Conservation (phyloP, 306 rosid genomes). For the Hippophae gyantsensis region DNA sequence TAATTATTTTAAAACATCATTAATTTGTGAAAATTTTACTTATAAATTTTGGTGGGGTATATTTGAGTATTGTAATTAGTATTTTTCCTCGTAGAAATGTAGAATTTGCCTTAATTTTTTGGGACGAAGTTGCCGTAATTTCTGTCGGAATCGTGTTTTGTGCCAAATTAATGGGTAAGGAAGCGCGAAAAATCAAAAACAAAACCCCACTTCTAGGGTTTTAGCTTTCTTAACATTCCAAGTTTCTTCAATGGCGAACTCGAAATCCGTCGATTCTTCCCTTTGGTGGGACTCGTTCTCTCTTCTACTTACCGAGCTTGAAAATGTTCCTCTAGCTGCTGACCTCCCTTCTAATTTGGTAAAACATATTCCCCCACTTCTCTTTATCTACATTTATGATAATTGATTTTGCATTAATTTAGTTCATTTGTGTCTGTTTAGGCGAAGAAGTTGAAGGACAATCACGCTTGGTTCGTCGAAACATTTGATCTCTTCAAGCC, state of each 20-base stretch:
- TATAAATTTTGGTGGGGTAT: too few species aligned
- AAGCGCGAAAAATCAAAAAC: constrained; percentile 48
- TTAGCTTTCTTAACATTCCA: background rate
- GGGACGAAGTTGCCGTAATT: too few species aligned
- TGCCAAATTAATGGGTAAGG: background rate
- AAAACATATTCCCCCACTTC: background rate
- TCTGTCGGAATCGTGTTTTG: background rate
- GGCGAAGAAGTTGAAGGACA: constrained; percentile 66
- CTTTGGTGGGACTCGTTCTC: constrained; percentile 94
- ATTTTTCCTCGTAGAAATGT: too few species aligned
- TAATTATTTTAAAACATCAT: too few species aligned
- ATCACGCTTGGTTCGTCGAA: constrained; percentile 64
- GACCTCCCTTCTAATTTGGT: constrained; percentile 65
- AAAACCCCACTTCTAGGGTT: constrained; percentile 2
- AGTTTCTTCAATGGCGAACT: constrained; percentile 42
- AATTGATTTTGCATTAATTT: background rate
- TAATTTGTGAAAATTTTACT: too few species aligned
- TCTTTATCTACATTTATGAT: background rate
- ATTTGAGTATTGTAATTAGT: too few species aligned
- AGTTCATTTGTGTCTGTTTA: constrained; percentile 16
- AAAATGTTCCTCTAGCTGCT: constrained; percentile 50
- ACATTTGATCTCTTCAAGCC: constrained; percentile 51
- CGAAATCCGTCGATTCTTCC: constrained; percentile 52
- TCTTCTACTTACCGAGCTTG: constrained; percentile 57
- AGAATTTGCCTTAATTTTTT: too few species aligned